These are phyloP conservation scores for Rhodomyrtus tomentosa DNA, from an alignment of 345 rosid genomes.

Conservation along the genomic window DNA sequence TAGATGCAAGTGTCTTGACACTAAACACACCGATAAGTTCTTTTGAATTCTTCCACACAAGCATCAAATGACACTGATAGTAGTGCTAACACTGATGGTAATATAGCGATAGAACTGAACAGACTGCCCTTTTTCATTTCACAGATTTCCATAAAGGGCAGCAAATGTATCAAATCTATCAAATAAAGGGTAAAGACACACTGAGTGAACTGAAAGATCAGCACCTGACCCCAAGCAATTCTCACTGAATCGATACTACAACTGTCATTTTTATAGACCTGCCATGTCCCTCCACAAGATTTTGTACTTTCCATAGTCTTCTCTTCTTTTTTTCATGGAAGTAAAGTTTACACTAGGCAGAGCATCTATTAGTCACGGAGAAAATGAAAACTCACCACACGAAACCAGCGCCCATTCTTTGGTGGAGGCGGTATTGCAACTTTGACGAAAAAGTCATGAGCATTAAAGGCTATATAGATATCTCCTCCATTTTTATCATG, in stretches of 20 bases:
- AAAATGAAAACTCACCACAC: slow-evolving; percentile 54
- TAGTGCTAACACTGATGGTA: background rate
- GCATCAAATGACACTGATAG: background rate
- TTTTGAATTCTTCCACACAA: background rate
- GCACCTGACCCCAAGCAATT: background rate
- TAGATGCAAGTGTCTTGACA: background rate
- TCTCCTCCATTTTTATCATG: slow-evolving; percentile 49
- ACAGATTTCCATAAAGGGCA: background rate
- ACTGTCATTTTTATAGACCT: background rate
- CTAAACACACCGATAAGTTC: background rate
- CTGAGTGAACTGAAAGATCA: background rate
- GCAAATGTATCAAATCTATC: background rate
- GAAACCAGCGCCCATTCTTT: slow-evolving; percentile 47
- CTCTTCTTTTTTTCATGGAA: background rate
- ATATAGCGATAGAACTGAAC: background rate
- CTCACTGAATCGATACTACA: background rate
- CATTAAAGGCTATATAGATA: slow-evolving; percentile 69
- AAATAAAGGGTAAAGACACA: background rate
- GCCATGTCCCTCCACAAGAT: background rate
- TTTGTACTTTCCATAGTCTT: no score
- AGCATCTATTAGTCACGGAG: background rate
- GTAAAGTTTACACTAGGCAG: background rate
- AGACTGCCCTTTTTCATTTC: background rate
- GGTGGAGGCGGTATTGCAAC: slow-evolving; percentile 60
- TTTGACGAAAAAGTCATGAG: slow-evolving; percentile 55